These are phyloP conservation scores for Plasmopara viticola DNA, from an alignment of 352 stramenopile genomes.

Conservation along the genomic window DNA sequence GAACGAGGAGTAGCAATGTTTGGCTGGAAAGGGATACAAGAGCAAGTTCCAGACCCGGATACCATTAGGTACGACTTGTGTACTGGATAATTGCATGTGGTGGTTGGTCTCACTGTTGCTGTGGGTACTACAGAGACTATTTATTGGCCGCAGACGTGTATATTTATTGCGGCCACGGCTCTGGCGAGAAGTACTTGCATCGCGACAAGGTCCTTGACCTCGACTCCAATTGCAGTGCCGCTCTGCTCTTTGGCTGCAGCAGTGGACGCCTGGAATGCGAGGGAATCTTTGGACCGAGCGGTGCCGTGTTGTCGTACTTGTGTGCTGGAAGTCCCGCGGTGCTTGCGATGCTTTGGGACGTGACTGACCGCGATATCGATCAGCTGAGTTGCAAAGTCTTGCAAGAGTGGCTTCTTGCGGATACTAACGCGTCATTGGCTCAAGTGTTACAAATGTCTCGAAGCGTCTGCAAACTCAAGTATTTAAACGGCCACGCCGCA, in stretches of 20 bases:
- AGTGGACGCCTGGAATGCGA: conserved; percentile 86
- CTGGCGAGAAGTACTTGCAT: conserved; percentile 90
- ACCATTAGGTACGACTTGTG: conserved; percentile 35
- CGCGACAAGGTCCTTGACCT: conserved; percentile 65
- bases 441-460: conserved; percentile 69
- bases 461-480: conserved; percentile 89
- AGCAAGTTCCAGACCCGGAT: conserved; percentile 37
- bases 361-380: conserved; percentile 98
- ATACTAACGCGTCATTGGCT: conserved; percentile 49
- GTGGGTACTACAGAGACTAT: conserved; percentile 23
- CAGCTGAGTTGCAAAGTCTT: conserved; percentile 72
- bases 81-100: conserved; percentile 1
- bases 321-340: conserved; percentile 88
- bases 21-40: conserved; percentile 50
- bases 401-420: conserved; percentile 56
- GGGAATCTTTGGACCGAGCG: conserved; percentile 91
- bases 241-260: conserved; percentile 97
- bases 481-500: conserved; percentile 92
- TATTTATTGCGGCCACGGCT: conserved; percentile 97
- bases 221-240: conserved; percentile 49
- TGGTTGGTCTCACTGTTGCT: neutral
- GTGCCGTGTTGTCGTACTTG: conserved; percentile 93
- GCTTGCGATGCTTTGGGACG: conserved; percentile 99
- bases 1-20: conserved; percentile 20
- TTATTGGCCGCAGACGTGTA: conserved; percentile 81